Evolutionary conservation across 768 basidiomycete genomes (phyloP).

Genomic region (Trametes cingulata): DNA sequence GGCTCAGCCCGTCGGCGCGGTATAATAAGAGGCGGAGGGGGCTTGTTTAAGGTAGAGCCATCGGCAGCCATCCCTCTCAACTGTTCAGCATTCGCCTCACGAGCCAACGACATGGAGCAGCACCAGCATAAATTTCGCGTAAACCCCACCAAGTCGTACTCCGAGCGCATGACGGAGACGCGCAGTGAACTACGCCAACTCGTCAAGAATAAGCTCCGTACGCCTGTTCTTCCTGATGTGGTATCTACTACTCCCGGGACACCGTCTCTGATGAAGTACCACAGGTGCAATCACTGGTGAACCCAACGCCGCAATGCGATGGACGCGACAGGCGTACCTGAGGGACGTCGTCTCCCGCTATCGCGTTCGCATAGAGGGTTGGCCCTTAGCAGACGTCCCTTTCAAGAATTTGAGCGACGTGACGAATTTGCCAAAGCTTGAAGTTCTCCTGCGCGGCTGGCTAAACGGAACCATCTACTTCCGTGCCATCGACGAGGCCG

Average conservation of each 20-base stretch:
- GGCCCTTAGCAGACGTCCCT: constrained; percentile 30
- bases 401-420: constrained; percentile 34
- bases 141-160: constrained; percentile 27
- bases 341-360: constrained; percentile 31
- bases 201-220: constrained; percentile 28
- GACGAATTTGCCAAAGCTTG: constrained; percentile 31
- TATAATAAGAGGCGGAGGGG: neutral
- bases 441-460: constrained; percentile 29
- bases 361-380: constrained; percentile 31
- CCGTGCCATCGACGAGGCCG: constrained; percentile 24
- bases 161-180: constrained; percentile 32
- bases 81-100: neutral
- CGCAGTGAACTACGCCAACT: constrained; percentile 28
- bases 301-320: constrained; percentile 29
- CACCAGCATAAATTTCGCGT: constrained; percentile 29
- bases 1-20: neutral
- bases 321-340: constrained; percentile 25
- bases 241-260: neutral
- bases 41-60: neutral
- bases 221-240: neutral
- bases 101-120: neutral
- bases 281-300: constrained; percentile 29
- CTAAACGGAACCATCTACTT: constrained; percentile 26
- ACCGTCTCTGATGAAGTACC: neutral
- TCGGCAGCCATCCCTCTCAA: neutral